A percentile compares a stretch with the other conserved stretches of the same genome.
Evolutionary conservation across 2,329 filamentous ascomycete species (phyloP).

Genomic region (Alternaria triticimaculans): DNA sequence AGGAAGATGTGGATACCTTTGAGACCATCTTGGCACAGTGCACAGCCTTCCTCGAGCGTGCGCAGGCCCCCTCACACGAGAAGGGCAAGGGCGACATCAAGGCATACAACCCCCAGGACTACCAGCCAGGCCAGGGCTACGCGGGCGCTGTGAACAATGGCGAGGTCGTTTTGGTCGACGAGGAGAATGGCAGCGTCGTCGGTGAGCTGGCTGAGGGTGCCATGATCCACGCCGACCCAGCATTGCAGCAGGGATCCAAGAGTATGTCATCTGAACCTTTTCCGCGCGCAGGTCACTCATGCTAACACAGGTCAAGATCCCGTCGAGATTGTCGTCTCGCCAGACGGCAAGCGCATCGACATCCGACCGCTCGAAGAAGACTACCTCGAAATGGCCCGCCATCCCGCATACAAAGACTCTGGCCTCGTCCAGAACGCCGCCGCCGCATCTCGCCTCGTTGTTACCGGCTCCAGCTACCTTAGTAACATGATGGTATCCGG

Average conservation of each 20-base stretch:
- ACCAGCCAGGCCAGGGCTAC: constrained; percentile 80
- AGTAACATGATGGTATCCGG: constrained; percentile 78
- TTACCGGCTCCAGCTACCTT: constrained; percentile 82
- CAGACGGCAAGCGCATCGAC: constrained; percentile 71
- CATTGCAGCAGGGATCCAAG: constrained; percentile 86
- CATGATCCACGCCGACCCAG: constrained; percentile 76
- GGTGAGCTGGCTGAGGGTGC: constrained; percentile 87
- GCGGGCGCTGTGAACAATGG: constrained; percentile 61
- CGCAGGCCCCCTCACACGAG: constrained; percentile 63
- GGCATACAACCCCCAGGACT: constrained; percentile 81
- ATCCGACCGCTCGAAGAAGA: constrained; percentile 72
- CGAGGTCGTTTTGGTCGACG: constrained; percentile 90
- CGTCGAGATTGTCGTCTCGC: constrained; percentile 77
- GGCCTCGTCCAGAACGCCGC: constrained; percentile 85
- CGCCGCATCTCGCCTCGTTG: constrained; percentile 87
- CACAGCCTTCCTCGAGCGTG: constrained; percentile 90
- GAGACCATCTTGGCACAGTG: constrained; percentile 98
- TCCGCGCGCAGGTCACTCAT: constrained; percentile 16
- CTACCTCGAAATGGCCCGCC: constrained; percentile 77
- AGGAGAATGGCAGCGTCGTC: constrained; percentile 94
- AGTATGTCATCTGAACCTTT: constrained; percentile 60
- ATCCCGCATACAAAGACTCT: constrained; percentile 91
- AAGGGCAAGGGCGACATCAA: constrained; percentile 42
- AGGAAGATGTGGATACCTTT: constrained; percentile 95
- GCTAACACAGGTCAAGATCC: constrained; percentile 63